Evolutionary conservation across 441 rosid genomes (phyloP).

Genomic region (Jatropha podagrica): DNA sequence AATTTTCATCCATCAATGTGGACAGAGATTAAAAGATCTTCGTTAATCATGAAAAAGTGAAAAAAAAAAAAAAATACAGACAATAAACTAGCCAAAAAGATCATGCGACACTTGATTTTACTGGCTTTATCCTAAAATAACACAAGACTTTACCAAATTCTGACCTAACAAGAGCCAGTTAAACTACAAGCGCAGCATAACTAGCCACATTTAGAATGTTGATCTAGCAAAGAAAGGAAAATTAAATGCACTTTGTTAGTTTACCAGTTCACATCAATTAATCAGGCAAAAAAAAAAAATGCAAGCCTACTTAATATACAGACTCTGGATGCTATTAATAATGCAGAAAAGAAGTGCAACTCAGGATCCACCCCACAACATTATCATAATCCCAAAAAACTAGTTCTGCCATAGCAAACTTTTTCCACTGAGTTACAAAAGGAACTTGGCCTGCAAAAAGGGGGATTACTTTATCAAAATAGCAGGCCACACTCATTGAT

Average conservation of each 20-base stretch:
- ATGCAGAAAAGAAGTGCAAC: too few relatives aligned
- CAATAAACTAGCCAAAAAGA: not conserved
- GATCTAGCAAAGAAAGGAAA: not conserved
- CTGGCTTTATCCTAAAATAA: not conserved
- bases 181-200: not conserved
- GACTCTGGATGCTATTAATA: too few relatives aligned
- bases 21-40: conserved; percentile 7
- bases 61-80: not conserved
- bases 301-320: not conserved
- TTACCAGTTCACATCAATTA: not conserved
- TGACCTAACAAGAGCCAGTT: not conserved
- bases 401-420: too few relatives aligned
- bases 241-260: not conserved
- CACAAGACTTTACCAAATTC: not conserved
- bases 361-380: too few relatives aligned
- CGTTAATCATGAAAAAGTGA: conserved; percentile 3
- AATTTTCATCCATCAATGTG: not conserved
- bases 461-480: not conserved
- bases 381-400: too few relatives aligned
- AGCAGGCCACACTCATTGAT: not conserved
- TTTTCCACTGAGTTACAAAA: too few relatives aligned
- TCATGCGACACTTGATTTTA: not conserved
- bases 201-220: not conserved
- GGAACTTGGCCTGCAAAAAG: not conserved
- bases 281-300: not conserved